Conservation (phyloP, 2,329 filamentous ascomycete species). For the Fusarium chaquense region DNA sequence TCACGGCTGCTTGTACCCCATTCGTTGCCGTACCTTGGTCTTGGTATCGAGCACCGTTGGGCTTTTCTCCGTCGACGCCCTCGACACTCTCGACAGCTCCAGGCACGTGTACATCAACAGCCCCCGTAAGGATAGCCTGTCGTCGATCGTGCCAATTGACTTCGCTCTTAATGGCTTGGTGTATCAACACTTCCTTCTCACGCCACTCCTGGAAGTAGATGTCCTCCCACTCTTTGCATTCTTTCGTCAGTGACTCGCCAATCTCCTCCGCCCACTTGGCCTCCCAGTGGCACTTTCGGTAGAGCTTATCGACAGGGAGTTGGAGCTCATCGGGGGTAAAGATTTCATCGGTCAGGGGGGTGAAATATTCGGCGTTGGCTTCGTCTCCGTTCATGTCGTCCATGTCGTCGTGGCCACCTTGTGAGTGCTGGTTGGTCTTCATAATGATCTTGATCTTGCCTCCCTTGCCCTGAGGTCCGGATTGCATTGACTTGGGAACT, state of each 20-base stretch:
- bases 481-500: slow-evolving; percentile 76
- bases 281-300: slow-evolving; percentile 77
- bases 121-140: slow-evolving; percentile 64
- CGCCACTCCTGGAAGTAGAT: slow-evolving; percentile 79
- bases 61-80: slow-evolving; percentile 37
- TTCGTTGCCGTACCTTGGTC: slow-evolving; percentile 22
- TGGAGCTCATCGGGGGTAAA: slow-evolving; percentile 75
- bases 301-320: slow-evolving; percentile 69
- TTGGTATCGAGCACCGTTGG: slow-evolving; percentile 41
- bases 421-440: slow-evolving; percentile 68
- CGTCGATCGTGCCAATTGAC: slow-evolving; percentile 72
- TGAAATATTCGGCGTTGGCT: slow-evolving; percentile 69
- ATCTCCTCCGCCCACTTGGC: slow-evolving; percentile 79
- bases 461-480: slow-evolving; percentile 58
- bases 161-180: slow-evolving; percentile 77
- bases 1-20: slow-evolving; percentile 16
- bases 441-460: slow-evolving; percentile 73
- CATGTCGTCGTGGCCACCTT: slow-evolving; percentile 67
- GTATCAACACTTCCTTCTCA: slow-evolving; percentile 82
- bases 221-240: slow-evolving; percentile 75
- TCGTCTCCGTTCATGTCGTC: slow-evolving; percentile 70
- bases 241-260: slow-evolving; percentile 70
- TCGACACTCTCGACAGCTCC: slow-evolving; percentile 46
- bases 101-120: slow-evolving; percentile 59
- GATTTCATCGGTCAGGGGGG: slow-evolving; percentile 66